Evolutionary conservation across 306 rosid species (phyloP), one percentile per base, ranked within the genome.

Genomic region (Datisca glomerata): DNA sequence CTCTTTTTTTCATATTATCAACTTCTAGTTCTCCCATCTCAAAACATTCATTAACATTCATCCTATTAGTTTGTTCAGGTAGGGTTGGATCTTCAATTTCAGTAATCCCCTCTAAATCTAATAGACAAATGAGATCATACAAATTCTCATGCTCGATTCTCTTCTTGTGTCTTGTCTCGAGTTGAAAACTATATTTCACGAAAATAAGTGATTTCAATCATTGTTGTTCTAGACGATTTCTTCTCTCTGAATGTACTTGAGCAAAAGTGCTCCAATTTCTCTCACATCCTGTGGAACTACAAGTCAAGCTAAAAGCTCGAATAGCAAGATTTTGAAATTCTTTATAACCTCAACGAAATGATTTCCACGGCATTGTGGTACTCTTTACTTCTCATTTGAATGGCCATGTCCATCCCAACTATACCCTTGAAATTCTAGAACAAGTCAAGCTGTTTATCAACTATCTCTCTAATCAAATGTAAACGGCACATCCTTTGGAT

Each of bases 171-270:
- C 18, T 23, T 42, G 32, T 29, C 12, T 43, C 20, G 12, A 43
- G 13, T n/a, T 43, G 28, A 23, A 23, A 10, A 43, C n/a, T 43
- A 43, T 23, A 40, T 40, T 40, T 40, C 17, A 40, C 44, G 11
- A 40, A 18, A 5, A 40, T 14, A 5, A 18, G 22, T 12, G 18
- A 27, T 1, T 18, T 23, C 31, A 23, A 22, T 13, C 33, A 20
- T 43, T 43, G 17, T 22, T 13, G 49, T 24, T 43, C 12, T 4
- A 43, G 22, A 21, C 49, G 9, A 22, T 43, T 21, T 12, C 20
- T 23, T 43, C 49, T 43, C 5, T 43, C 22, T 21, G 32, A 22
- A 42, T 43, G 33, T 19, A 40, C 22, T 12, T 40, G 15, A 34
- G n/a, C n/a, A n/a, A n/a, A n/a, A n/a, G n/a, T n/a, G n/a, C n/a